A percentile compares a stretch with the other conserved stretches of the same genome.
These are phyloP conservation scores for Cystobasidium tubakii DNA, from an alignment of 768 basidiomycete species.

Conservation along the genomic window DNA sequence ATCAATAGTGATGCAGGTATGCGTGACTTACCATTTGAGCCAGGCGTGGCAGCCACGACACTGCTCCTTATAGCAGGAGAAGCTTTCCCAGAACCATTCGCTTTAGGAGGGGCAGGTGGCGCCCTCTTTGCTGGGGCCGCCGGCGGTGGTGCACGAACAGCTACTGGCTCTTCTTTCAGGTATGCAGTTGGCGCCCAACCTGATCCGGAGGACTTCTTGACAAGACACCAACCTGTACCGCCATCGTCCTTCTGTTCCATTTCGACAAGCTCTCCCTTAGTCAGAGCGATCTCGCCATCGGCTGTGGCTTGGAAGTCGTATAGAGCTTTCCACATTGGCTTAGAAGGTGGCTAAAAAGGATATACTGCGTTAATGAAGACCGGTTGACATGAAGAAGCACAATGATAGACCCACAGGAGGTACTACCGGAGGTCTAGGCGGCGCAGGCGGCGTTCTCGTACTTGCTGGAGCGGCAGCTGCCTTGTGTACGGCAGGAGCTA, in stretches of 20 bases:
- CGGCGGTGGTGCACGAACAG: constrained; percentile 61
- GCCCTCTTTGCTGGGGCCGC: constrained; percentile 38
- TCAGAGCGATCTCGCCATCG: constrained; percentile 79
- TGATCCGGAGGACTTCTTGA: constrained; percentile 71
- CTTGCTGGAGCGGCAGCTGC: constrained; percentile 45
- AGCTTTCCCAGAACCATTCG: constrained; percentile 9
- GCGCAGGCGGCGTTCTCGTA: constrained; percentile 53
- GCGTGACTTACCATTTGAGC: not conserved
- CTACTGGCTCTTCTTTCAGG: constrained; percentile 69
- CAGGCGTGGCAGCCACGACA: not conserved
- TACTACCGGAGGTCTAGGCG: constrained; percentile 55
- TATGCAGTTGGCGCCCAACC: constrained; percentile 96
- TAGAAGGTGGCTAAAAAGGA: constrained; percentile 15
- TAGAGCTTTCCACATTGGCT: constrained; percentile 48
- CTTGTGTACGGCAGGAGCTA: constrained; percentile 2
- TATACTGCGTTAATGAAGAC: not conserved
- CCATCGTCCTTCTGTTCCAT: constrained; percentile 80
- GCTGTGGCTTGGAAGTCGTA: constrained; percentile 83
- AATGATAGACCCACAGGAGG: constrained; percentile 48
- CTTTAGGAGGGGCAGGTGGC: constrained; percentile 47
- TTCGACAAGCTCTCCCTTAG: constrained; percentile 87
- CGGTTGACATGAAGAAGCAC: too few species aligned
- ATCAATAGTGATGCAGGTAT: too few species aligned
- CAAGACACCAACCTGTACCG: constrained; percentile 80
- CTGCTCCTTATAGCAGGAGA: not conserved